A percentile compares a stretch with the other conserved stretches of the same genome.
Evolutionary conservation across 78 protist genomes (phyloP).

Genomic region (Bigelowiella natans): DNA sequence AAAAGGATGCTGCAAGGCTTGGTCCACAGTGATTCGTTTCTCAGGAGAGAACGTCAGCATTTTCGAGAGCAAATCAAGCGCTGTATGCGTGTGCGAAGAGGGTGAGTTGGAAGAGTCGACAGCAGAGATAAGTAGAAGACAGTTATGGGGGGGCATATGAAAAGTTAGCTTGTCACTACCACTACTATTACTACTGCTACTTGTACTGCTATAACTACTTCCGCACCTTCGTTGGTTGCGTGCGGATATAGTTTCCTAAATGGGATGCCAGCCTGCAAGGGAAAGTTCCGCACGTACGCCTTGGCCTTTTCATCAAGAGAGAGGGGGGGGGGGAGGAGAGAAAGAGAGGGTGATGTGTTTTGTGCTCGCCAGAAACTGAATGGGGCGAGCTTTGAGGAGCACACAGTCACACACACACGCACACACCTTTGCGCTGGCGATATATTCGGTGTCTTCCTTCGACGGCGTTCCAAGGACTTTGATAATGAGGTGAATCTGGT

Average conservation of each 20-base stretch:
- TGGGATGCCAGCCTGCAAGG: background rate
- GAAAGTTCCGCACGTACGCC: background rate
- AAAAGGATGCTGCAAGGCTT: slow-evolving; percentile 67
- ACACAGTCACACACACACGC: no score
- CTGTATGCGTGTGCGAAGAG: slow-evolving; percentile 20
- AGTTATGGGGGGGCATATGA: no score
- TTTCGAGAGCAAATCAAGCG: slow-evolving; percentile 16
- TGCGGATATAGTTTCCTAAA: background rate
- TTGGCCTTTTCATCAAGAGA: no score
- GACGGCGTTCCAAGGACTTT: background rate
- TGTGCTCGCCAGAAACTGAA: no score
- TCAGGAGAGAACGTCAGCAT: slow-evolving; percentile 24
- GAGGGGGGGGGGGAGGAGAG: no score
- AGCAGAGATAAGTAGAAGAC: no score
- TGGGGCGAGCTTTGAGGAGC: no score
- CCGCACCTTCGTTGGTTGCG: no score
- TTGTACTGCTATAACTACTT: no score
- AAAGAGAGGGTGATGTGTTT: no score
- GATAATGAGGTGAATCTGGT: slow-evolving; percentile 54
- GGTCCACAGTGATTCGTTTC: slow-evolving; percentile 37
- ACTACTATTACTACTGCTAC: no score
- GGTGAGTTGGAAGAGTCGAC: slow-evolving; percentile 16
- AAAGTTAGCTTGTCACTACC: no score
- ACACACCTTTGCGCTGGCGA: background rate
- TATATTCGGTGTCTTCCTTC: background rate